Conservation (phyloP, 2,329 filamentous ascomycete genomes). For the Colletotrichum eleusines region DNA sequence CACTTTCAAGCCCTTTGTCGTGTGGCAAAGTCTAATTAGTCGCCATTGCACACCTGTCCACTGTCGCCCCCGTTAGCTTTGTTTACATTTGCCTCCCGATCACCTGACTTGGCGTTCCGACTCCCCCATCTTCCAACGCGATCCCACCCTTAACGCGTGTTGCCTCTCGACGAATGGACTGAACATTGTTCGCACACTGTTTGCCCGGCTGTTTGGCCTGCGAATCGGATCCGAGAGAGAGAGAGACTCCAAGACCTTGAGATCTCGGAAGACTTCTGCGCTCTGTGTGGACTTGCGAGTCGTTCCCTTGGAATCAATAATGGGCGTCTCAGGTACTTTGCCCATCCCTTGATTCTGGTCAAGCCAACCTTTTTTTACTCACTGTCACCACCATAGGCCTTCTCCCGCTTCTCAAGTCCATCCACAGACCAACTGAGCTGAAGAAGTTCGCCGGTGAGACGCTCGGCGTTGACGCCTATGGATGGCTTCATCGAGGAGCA, state of each 20-base stretch:
- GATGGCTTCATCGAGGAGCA: constrained; percentile 96
- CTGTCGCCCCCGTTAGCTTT: constrained; percentile 21
- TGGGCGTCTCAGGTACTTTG: constrained; percentile 43
- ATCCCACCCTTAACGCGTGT: constrained; percentile 23
- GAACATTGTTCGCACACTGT: constrained; percentile 18
- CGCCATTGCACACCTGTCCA: background rate
- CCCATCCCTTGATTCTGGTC: constrained; percentile 28
- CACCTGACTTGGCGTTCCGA: constrained; percentile 39
- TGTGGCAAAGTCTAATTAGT: background rate
- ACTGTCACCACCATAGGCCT: constrained; percentile 72
- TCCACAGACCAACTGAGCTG: constrained; percentile 88
- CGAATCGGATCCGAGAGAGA: constrained; percentile 29
- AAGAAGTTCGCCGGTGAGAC: constrained; percentile 90
- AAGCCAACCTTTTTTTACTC: constrained; percentile 13
- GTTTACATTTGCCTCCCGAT: constrained; percentile 39
- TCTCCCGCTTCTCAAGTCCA: constrained; percentile 92
- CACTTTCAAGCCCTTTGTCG: background rate
- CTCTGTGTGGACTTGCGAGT: constrained; percentile 18
- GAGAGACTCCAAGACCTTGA: background rate
- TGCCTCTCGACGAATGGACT: constrained; percentile 33
- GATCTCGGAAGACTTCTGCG: background rate
- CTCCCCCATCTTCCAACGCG: background rate
- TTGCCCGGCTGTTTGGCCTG: constrained; percentile 26
- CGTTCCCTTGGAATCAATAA: constrained; percentile 33
- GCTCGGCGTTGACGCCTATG: constrained; percentile 96